These are phyloP conservation scores for Ziziphus jujuba DNA, from an alignment of 306 rosid species.

Conservation along the genomic window DNA sequence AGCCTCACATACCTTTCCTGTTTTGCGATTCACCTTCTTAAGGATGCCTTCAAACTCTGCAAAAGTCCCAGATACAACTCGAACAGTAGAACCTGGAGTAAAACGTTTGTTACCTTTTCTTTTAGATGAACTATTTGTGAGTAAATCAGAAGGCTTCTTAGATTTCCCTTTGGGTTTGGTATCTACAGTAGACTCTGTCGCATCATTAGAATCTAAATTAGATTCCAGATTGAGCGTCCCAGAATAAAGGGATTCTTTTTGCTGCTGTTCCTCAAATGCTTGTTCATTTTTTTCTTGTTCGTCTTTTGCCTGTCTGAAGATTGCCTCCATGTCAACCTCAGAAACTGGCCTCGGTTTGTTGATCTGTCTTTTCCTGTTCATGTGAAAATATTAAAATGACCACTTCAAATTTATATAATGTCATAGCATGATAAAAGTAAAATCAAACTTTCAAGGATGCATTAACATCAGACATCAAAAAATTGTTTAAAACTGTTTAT, in stretches of 20 bases:
- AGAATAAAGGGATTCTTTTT: constrained; percentile 27
- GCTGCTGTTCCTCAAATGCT: constrained; percentile 70
- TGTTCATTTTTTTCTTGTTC: constrained; percentile 68
- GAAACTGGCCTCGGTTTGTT: constrained; percentile 77
- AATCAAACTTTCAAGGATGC: constrained; percentile 1
- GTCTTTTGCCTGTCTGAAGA: constrained; percentile 70
- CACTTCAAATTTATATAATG: background rate
- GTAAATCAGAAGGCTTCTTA: constrained; percentile 39
- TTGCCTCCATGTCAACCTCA: constrained; percentile 62
- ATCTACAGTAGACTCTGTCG: constrained; percentile 33
- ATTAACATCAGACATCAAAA: constrained; percentile 14
- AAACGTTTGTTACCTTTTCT: constrained; percentile 37
- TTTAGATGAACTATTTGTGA: constrained; percentile 29
- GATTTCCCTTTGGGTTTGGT: constrained; percentile 48
- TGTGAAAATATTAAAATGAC: constrained; percentile 5
- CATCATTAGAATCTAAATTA: constrained; percentile 25
- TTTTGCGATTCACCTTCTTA: constrained; percentile 74
- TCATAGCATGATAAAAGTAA: background rate
- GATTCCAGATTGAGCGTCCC: constrained; percentile 21
- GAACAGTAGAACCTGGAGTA: constrained; percentile 60
- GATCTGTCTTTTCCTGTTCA: constrained; percentile 73
- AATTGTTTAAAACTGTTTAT: background rate
- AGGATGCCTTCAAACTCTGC: constrained; percentile 75
- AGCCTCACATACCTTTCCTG: constrained; percentile 55
- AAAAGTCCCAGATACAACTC: constrained; percentile 68